Evolutionary conservation across 495 filamentous ascomycete genomes (phyloP), one percentile per base, ranked within the genome.

Genomic region (Parachaetomium inaequale): DNA sequence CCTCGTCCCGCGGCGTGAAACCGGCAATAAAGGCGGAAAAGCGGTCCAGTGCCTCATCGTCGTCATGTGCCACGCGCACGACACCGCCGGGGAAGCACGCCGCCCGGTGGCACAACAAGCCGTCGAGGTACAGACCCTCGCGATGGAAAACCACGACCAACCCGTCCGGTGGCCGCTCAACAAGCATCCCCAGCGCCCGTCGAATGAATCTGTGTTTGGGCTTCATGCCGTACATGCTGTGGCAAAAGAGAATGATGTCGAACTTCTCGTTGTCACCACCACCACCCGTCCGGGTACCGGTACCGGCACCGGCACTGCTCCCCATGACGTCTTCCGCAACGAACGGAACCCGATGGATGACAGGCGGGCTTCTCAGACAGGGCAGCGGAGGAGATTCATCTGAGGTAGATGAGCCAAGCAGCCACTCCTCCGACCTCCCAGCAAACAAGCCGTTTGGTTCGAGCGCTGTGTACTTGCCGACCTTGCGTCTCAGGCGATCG

Each of bases 191-290:
- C 50, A 86, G 74, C 46, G 82, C 78, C 34, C 58, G 66, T 69
- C 81, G 67, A 64, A 87, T 79, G 66, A 78, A 77, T 58, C 28
- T 73, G 47, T 57, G 65, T 68, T 82, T 81, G 34, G 76, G 76
- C 11, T 79, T 76, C 81, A 87, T 81, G 70, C 82, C 81, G 64
- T 88, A 85, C 79, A 86, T 82, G 74, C 84, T 84, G 72, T 87
- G 84, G 69, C 82, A 86, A 71, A 87, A 84, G 55, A 87, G 68
- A 59, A 88, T 71, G 64, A 85, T 59, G 68, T 88, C 78, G 70
- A 76, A 86, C 66, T 75, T 81, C 61, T 78, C 68, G 59, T 72
- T 70, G 29, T 58, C 25, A 17, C 15, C 47, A 21, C 17, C 29
- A 5, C 2, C 25, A 31, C 5, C 14, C 1, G 4, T 70, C 49